phyloP scores from a whole-genome alignment of 129 eudicot genomes.

The Chrysanthemum seticuspe region DNA sequence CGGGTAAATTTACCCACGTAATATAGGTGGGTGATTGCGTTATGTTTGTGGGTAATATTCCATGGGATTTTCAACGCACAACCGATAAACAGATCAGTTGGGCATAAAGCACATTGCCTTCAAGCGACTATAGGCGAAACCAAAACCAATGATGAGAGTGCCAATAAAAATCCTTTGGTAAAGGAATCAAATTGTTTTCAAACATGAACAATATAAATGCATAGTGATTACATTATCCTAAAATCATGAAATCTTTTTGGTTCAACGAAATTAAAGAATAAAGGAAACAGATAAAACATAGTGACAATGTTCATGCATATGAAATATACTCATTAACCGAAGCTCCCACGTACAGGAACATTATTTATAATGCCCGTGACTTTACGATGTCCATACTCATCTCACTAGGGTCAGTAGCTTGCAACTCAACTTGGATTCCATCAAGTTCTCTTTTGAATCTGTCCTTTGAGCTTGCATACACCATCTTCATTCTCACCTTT shows the following conservation, averaged over 20 bases:
- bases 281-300: slow-evolving; percentile 10
- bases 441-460: no score
- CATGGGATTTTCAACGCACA: no score
- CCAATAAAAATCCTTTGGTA: not conserved
- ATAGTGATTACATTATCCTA: slow-evolving; percentile 30
- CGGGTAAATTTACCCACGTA: no score
- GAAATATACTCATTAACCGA: slow-evolving; percentile 26
- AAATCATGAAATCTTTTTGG: slow-evolving; percentile 13
- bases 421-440: slow-evolving; percentile 87
- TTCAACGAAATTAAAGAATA: slow-evolving; percentile 14
- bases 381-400: slow-evolving; percentile 88
- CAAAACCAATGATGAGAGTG: not conserved
- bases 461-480: slow-evolving; percentile 94
- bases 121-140: no score
- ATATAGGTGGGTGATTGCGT: no score
- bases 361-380: slow-evolving; percentile 58
- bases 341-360: slow-evolving; percentile 11
- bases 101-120: no score
- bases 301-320: slow-evolving; percentile 23
- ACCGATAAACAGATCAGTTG: no score
- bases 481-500: slow-evolving; percentile 94
- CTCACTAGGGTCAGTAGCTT: slow-evolving; percentile 93
- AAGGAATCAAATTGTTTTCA: slow-evolving; percentile 5
- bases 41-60: no score
- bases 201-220: slow-evolving; percentile 19